These are phyloP conservation scores for Camillea tinctor DNA, from an alignment of 2,329 filamentous ascomycete genomes.

Conservation along the genomic window DNA sequence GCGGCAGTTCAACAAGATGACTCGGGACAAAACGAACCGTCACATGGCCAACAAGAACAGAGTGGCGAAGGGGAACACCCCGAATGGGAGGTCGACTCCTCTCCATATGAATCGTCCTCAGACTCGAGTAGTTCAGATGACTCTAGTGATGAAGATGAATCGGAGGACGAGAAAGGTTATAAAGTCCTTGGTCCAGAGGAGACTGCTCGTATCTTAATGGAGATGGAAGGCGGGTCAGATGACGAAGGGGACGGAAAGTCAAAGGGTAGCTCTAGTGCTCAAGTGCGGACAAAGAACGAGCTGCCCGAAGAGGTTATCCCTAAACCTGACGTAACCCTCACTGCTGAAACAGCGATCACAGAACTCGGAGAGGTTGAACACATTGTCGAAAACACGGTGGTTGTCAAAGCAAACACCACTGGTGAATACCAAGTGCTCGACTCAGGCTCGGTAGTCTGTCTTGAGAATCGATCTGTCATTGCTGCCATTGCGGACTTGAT, in stretches of 20 bases:
- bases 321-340: constrained; percentile 78
- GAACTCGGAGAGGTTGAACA: constrained; percentile 73
- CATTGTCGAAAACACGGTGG: constrained; percentile 73
- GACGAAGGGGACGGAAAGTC: constrained; percentile 64
- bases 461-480: constrained; percentile 70
- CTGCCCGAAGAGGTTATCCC: constrained; percentile 60
- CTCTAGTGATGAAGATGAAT: constrained; percentile 57
- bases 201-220: constrained; percentile 81
- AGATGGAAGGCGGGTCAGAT: constrained; percentile 75
- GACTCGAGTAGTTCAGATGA: constrained; percentile 59
- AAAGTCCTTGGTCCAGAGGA: constrained; percentile 78
- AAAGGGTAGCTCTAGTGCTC: constrained; percentile 41
- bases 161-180: constrained; percentile 54
- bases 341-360: constrained; percentile 71
- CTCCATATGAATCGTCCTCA: constrained; percentile 68
- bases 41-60: constrained; percentile 9
- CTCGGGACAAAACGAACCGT: constrained; percentile 14
- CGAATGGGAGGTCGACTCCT: constrained; percentile 84
- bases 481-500: constrained; percentile 84
- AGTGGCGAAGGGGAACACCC: constrained; percentile 44
- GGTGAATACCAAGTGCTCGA: constrained; percentile 86
- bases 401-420: constrained; percentile 75
- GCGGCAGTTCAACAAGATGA: constrained; percentile 8
- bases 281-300: constrained; percentile 83
- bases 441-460: constrained; percentile 78